Percentiles rank a stretch among this genome's conserved stretches.
phyloP scores from a whole-genome alignment of 1,284 basidiomycete species.

The Ganoderma boninense region DNA sequence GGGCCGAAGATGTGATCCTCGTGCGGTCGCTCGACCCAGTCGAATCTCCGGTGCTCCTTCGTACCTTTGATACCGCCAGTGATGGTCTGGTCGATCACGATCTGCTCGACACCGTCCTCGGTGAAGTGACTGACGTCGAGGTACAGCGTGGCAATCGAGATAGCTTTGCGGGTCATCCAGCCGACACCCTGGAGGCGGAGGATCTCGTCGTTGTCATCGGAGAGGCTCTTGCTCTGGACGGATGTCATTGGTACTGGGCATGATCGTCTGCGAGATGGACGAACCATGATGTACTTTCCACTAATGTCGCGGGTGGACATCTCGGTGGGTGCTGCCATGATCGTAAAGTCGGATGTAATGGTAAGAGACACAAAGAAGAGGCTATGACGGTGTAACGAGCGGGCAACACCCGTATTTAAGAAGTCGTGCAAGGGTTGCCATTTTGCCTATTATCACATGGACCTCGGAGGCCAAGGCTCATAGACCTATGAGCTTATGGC shows the following conservation, averaged over 20 bases:
- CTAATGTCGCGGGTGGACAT: conserved; percentile 57
- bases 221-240: conserved; percentile 62
- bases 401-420: conserved; percentile 20
- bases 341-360: conserved; percentile 10
- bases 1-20: conserved; percentile 64
- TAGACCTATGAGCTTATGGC: background rate
- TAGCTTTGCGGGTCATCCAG: conserved; percentile 67
- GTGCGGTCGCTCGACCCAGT: conserved; percentile 56
- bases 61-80: conserved; percentile 66
- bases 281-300: conserved; percentile 48
- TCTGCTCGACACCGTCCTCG: conserved; percentile 63
- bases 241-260: background rate
- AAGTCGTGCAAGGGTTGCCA: conserved; percentile 4
- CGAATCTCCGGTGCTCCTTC: conserved; percentile 58
- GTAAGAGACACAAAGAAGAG: background rate
- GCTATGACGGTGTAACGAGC: background rate
- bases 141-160: conserved; percentile 59
- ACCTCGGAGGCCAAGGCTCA: conserved; percentile 9
- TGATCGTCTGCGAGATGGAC: conserved; percentile 10
- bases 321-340: conserved; percentile 61
- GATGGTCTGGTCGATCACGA: conserved; percentile 69
- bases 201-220: conserved; percentile 63
- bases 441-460: conserved; percentile 26
- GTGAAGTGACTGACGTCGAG: conserved; percentile 67
- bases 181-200: conserved; percentile 67